These are phyloP conservation scores for Yamadazyma trypodendri DNA, from an alignment of 1,139 yeast genomes.

Conservation along the genomic window DNA sequence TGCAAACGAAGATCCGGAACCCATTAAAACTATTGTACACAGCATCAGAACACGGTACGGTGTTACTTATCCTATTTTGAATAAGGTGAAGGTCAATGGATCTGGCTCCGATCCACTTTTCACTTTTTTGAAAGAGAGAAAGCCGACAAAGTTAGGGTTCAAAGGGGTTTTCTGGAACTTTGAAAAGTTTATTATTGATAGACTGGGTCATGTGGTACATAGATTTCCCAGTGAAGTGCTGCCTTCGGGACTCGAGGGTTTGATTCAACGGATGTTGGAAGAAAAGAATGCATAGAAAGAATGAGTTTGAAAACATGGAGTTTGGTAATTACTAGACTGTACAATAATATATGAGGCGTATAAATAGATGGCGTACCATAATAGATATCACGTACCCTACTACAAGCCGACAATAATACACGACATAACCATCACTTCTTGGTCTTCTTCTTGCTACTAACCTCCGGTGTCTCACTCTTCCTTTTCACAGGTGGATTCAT, in stretches of 20 bases:
- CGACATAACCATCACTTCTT: no score
- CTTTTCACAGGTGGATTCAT: slow-evolving; percentile 27
- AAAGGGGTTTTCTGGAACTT: slow-evolving; percentile 92
- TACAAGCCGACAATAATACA: no score
- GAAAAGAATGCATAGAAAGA: not conserved
- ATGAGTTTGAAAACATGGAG: no score
- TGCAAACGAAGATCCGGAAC: slow-evolving; percentile 83
- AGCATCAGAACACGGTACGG: slow-evolving; percentile 71
- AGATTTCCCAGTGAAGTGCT: slow-evolving; percentile 70
- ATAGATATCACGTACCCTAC: no score
- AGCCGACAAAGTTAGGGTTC: slow-evolving; percentile 65
- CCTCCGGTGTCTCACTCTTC: slow-evolving; percentile 16
- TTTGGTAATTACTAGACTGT: no score
- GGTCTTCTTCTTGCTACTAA: slow-evolving; percentile 15
- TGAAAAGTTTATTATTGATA: slow-evolving; percentile 81
- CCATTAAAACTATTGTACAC: slow-evolving; percentile 59
- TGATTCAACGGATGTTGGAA: slow-evolving; percentile 3
- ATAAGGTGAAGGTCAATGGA: slow-evolving; percentile 40
- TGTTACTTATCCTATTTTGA: slow-evolving; percentile 40
- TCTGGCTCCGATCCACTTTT: slow-evolving; percentile 27
- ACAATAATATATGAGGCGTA: no score
- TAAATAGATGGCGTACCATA: no score
- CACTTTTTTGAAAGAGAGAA: slow-evolving; percentile 26
- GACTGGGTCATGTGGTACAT: slow-evolving; percentile 66
- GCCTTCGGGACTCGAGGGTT: slow-evolving; percentile 55